Evolutionary conservation across 306 rosid genomes (phyloP), one percentile per base, ranked within the genome.

Genomic region (Vigna unguiculata): DNA sequence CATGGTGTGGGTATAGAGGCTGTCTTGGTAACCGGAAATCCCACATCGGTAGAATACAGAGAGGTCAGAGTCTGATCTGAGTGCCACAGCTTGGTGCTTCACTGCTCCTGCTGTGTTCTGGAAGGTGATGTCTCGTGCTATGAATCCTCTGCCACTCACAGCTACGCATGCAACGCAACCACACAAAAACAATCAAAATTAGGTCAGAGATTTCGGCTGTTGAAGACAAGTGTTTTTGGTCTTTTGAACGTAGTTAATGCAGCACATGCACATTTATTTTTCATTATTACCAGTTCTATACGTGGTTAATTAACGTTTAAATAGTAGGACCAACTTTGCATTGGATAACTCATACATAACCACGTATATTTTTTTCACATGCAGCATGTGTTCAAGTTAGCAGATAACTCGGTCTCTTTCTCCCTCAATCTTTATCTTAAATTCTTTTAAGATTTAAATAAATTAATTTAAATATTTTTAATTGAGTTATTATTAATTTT

Each of bases 121-220:
- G 38, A 89, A 86, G 11, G 89, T 64, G 1, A 93, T 77, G 75
- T 89, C 89, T 28, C 90, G 78, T 22, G 89, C 94, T 74, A 93
- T 87, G 84, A 90, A 90, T 20, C 94, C 93, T 77, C 88, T 85
- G 3, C 98, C 97, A 59, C 93, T 89, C 6, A 93, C 98, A 47
- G 98, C 98, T 93, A 84, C 79, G 63, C 47, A 54, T 72, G 71
- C 59, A 48, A 54, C 55, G 71, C 51, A 38, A 12, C 52, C 16
- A 47, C 24, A 14, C 8, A 20, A 78, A 17, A 78, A 17, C 20
- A 8, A 54, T 19, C 9, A 40, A 40, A 40, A 6, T 28, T 28
- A 40, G 76, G 70, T 77, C 75, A 58, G 16, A 32, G 32, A 32
- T 69, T 57, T 71, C 38, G 46, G 73, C 48, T 21, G 25, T 61